Base-by-base conservation (phyloP, 495 filamentous ascomycete genomes). In the Neurospora hispaniola region DNA sequence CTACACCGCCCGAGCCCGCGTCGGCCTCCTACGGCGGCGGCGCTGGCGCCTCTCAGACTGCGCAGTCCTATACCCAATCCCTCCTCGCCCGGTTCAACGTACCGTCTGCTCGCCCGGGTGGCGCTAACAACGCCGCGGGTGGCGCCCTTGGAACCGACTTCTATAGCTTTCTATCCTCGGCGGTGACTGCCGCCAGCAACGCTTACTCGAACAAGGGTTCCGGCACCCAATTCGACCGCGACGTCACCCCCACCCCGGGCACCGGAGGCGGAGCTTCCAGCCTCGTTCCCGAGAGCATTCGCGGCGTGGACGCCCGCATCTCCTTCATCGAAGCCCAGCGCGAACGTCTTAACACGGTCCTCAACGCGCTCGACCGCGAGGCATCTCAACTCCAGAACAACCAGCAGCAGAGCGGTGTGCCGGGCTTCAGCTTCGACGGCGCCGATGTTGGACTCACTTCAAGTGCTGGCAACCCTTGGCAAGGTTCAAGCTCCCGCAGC, bases 61-160 rank as follows among this genome's bases (percentile, higher is more conserved):
- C 91, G 18, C 88, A 88, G 70, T 87, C 85, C 39, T 97, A 94
- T 79, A 91, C 93, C 4, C 93, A 96, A 81, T 87, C 85, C 35
- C 84, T 97, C 27, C 89, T 97, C 31, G 90, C 93, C 12, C 89
- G 95, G 18, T 97, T 98, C 85, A 92, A 88, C 78, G 86, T 98
- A 40, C 94, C 96, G 20, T 82, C 85, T 44, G 84, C 86, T 8
- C 75, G 87, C 41, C 35, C 71, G 39, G 72, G 38, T n/a, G 40
- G 39, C 16, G 10, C 69, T 38, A 48, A 42, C 4, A 81, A 80
- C 42, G 79, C 81, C 5, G 72, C 80, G 5, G 78, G 77, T 71
- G 80, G 80, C 38, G 77, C 84, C 20, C 83, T 85, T 5, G 87
- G 82, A 16, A 79, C 85, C 71, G 91, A 94, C 75, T 89, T 94